Percentiles rank a stretch among this genome's conserved stretches.
phyloP scores from a whole-genome alignment of 371 early-diverging fungal species.

The Mycotypha africana region DNA sequence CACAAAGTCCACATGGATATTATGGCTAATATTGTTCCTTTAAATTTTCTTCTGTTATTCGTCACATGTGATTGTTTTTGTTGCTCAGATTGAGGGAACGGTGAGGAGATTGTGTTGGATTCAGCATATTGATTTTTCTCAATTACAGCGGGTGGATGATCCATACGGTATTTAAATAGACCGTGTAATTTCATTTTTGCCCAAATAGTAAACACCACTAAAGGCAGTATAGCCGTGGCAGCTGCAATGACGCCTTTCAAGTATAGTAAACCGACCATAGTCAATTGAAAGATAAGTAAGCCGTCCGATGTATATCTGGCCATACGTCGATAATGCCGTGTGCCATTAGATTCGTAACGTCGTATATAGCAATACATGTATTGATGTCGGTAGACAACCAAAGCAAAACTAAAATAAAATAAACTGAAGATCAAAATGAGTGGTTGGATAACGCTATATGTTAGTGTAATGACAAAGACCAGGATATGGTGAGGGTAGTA shows the following conservation, averaged over 20 bases:
- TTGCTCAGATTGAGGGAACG: no score
- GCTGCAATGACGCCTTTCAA: constrained; percentile 48
- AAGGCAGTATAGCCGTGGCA: constrained; percentile 39
- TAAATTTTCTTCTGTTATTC: no score
- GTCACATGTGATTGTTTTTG: no score
- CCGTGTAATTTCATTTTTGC: constrained; percentile 42
- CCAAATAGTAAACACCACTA: constrained; percentile 48
- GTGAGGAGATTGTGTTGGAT: no score
- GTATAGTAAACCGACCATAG: constrained; percentile 75
- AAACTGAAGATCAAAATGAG: constrained; percentile 75
- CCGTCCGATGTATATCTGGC: constrained; percentile 76
- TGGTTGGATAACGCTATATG: constrained; percentile 86
- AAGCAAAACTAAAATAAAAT: constrained; percentile 70
- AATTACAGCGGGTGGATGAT: constrained; percentile 32
- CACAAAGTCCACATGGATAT: no score
- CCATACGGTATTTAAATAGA: constrained; percentile 35
- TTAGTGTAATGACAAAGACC: constrained; percentile 78
- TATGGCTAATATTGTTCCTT: no score
- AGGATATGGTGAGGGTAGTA: constrained; percentile 72
- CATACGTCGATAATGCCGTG: constrained; percentile 67
- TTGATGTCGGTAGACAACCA: constrained; percentile 75
- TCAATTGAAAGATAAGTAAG: constrained; percentile 78
- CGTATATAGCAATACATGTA: constrained; percentile 83
- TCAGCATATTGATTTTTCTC: no score
- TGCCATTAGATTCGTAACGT: constrained; percentile 76